These are phyloP conservation scores for Adiantum capillusveneris DNA, from an alignment of 75 land plant species.

Conservation along the genomic window DNA sequence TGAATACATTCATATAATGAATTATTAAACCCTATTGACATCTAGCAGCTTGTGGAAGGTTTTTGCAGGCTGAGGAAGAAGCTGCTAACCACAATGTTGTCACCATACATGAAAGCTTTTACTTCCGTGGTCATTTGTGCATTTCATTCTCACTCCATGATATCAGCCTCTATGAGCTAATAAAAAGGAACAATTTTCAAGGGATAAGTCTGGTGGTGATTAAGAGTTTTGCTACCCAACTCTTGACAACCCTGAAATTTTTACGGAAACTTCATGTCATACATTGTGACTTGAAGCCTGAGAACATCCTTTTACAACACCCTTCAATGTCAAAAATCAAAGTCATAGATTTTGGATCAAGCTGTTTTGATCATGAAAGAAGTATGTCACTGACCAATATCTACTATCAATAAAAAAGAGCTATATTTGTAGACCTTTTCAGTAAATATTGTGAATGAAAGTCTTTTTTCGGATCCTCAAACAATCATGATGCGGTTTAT, in stretches of 20 bases:
- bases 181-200: conserved; percentile 37
- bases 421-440: too few relatives aligned
- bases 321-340: conserved; percentile 29
- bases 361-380: conserved; percentile 37
- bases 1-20: too few relatives aligned
- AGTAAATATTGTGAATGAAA: too few relatives aligned
- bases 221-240: conserved; percentile 31
- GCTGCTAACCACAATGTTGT: conserved; percentile 24
- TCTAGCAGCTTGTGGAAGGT: conserved; percentile 11
- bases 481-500: too few relatives aligned
- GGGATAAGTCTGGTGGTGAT: conserved; percentile 30
- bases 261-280: conserved; percentile 24
- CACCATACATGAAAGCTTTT: conserved; percentile 31
- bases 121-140: conserved; percentile 38
- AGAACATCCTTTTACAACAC: conserved; percentile 31
- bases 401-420: too few relatives aligned
- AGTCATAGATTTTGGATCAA: conserved; percentile 38
- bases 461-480: too few relatives aligned
- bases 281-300: conserved; percentile 40
- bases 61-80: conserved; percentile 29
- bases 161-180: conserved; percentile 35
- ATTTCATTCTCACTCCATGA: conserved; percentile 32
- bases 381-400: conserved; percentile 9
- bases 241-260: conserved; percentile 22
- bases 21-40: not conserved